A percentile compares a stretch with the other conserved stretches of the same genome.
These are phyloP conservation scores for Eucalyptus erythrocorys DNA, from an alignment of 345 rosid species.

Conservation along the genomic window DNA sequence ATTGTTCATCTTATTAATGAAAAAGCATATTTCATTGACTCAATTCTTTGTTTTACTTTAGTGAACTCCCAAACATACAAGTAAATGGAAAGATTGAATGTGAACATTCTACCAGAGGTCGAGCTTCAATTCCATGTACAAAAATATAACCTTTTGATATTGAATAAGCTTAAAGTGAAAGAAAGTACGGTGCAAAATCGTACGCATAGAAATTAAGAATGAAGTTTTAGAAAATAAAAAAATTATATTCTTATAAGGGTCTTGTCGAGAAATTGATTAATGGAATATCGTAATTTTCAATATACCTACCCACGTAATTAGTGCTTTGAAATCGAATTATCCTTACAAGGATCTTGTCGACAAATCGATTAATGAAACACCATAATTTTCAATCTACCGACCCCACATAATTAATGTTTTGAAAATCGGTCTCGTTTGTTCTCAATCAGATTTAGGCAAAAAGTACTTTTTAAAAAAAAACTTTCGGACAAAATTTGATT, in stretches of 20 bases:
- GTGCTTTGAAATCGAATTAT: neutral
- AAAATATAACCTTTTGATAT: neutral
- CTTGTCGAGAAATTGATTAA: neutral
- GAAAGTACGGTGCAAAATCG: neutral
- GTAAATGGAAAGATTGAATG: neutral
- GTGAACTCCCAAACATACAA: neutral
- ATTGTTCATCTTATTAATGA: neutral
- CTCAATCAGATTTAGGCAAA: neutral
- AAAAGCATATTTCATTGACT: neutral
- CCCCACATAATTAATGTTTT: neutral
- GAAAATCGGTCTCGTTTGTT: neutral
- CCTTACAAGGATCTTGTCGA: neutral
- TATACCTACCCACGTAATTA: rapidly evolving
- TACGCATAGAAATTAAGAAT: neutral
- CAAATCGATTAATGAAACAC: neutral
- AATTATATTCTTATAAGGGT: neutral
- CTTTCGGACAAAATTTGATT: neutral
- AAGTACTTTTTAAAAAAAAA: too few species aligned
- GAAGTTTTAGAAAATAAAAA: neutral
- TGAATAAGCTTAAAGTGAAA: neutral
- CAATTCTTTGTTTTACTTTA: neutral
- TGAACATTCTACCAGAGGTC: neutral
- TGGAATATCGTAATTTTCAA: neutral
- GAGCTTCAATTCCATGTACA: neutral
- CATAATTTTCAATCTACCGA: neutral